Conservation (phyloP, 2,329 filamentous ascomycete genomes). For the Colletotrichum orchidophilum region DNA sequence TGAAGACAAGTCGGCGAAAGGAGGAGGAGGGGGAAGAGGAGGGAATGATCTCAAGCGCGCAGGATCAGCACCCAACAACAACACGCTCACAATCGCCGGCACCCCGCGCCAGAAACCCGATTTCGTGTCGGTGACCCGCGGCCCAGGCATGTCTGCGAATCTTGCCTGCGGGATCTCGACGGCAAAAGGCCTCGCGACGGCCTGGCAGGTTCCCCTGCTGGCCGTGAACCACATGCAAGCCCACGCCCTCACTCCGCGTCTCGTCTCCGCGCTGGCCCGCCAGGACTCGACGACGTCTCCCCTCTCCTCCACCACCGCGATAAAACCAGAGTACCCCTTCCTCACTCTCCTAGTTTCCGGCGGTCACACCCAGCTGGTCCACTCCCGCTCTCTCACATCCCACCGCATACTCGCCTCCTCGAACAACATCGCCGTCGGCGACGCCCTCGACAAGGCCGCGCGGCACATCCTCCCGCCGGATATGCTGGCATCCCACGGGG, state of each 20-base stretch:
- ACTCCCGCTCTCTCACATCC: slow-evolving; percentile 72
- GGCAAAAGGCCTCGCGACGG: slow-evolving; percentile 86
- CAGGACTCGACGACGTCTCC: background rate
- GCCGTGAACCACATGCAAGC: slow-evolving; percentile 98
- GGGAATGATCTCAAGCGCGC: background rate
- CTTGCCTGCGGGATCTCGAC: slow-evolving; percentile 81
- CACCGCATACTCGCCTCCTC: slow-evolving; percentile 80
- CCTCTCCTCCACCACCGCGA: background rate
- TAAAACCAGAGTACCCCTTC: slow-evolving; percentile 77
- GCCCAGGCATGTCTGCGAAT: slow-evolving; percentile 87
- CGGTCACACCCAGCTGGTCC: slow-evolving; percentile 88
- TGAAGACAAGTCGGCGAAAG: background rate
- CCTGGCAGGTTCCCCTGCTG: slow-evolving; percentile 84
- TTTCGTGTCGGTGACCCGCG: slow-evolving; percentile 88
- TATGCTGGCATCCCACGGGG: slow-evolving; percentile 61
- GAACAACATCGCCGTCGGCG: slow-evolving; percentile 86
- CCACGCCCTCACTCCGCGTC: slow-evolving; percentile 86
- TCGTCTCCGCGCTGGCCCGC: slow-evolving; percentile 70
- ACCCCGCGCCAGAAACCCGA: slow-evolving; percentile 66
- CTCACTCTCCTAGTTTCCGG: slow-evolving; percentile 90
- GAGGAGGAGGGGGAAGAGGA: background rate
- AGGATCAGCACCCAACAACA: background rate
- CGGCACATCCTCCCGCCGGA: slow-evolving; percentile 75
- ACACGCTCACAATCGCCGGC: slow-evolving; percentile 30
- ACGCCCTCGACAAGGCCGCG: slow-evolving; percentile 88